A percentile compares a stretch with the other conserved stretches of the same genome.
These are phyloP conservation scores for Dactylonectria estremocensis DNA, from an alignment of 2,329 filamentous ascomycete species.

Conservation along the genomic window DNA sequence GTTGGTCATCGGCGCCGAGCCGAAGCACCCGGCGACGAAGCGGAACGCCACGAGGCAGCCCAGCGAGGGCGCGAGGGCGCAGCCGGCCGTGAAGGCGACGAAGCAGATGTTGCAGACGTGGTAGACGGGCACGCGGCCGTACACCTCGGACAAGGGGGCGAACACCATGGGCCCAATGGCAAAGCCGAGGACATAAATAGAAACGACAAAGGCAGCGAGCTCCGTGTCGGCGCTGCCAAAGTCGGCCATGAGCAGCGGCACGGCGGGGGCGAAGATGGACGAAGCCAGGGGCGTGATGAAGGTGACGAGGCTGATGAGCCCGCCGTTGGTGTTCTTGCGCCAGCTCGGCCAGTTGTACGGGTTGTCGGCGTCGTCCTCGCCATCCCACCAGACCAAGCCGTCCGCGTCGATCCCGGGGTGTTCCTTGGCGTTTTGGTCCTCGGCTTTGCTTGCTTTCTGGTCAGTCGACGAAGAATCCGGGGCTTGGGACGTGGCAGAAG, in stretches of 20 bases:
- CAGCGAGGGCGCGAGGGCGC: constrained; percentile 57
- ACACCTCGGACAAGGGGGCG: constrained; percentile 65
- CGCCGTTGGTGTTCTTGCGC: constrained; percentile 54
- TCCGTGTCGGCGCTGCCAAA: constrained; percentile 55
- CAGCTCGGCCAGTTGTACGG: constrained; percentile 76
- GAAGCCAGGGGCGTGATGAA: constrained; percentile 60
- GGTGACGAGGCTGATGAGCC: constrained; percentile 48
- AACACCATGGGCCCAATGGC: constrained; percentile 64
- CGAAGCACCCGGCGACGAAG: constrained; percentile 67
- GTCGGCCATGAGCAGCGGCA: constrained; percentile 71
- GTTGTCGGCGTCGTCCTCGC: constrained; percentile 70
- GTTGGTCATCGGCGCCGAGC: constrained; percentile 67
- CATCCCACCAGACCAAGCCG: constrained; percentile 71
- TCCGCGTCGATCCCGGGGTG: constrained; percentile 1
- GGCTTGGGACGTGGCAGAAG: background rate
- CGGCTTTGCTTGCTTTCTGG: background rate
- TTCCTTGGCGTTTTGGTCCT: background rate
- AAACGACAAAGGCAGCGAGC: constrained; percentile 50
- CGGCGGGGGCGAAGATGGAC: constrained; percentile 75
- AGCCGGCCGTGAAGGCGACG: constrained; percentile 56
- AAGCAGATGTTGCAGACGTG: constrained; percentile 58
- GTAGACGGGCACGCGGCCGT: constrained; percentile 61
- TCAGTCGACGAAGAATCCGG: background rate
- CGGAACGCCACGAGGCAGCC: constrained; percentile 64
- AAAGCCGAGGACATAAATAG: constrained; percentile 68